These are phyloP conservation scores for Fusarium nelsonii DNA, from an alignment of 2,329 filamentous ascomycete genomes.

Conservation along the genomic window DNA sequence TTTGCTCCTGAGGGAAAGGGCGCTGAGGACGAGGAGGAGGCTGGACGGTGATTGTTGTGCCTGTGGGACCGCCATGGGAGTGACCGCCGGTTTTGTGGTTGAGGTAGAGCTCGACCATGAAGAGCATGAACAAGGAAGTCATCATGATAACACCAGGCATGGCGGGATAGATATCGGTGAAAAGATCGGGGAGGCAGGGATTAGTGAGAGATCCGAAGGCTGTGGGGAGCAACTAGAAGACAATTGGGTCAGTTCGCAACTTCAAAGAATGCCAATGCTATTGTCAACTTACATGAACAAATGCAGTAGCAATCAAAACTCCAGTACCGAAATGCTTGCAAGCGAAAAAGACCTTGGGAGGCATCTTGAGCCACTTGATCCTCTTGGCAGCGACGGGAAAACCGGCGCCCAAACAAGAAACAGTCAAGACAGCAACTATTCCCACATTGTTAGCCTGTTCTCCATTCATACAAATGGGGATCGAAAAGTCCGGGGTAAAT, in stretches of 20 bases:
- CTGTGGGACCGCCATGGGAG: slow-evolving; percentile 68
- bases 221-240: slow-evolving; percentile 65
- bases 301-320: slow-evolving; percentile 78
- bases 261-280: no score
- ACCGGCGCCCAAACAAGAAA: slow-evolving; percentile 57
- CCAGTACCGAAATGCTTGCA: slow-evolving; percentile 78
- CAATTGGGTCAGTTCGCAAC: background rate
- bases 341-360: slow-evolving; percentile 68
- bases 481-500: background rate
- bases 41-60: slow-evolving; percentile 41
- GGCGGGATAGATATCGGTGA: slow-evolving; percentile 70
- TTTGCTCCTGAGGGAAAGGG: slow-evolving; percentile 1
- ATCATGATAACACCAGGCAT: slow-evolving; percentile 76
- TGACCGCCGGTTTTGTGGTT: slow-evolving; percentile 70
- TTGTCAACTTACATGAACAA: slow-evolving; percentile 69
- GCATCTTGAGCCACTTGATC: slow-evolving; percentile 69
- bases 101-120: slow-evolving; percentile 72
- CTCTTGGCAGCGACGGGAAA: slow-evolving; percentile 68
- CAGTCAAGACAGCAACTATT: slow-evolving; percentile 47
- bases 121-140: slow-evolving; percentile 70
- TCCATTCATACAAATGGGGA: background rate
- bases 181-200: slow-evolving; percentile 70
- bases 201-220: slow-evolving; percentile 66
- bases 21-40: slow-evolving; percentile 16
- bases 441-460: background rate